phyloP scores from a whole-genome alignment of 2,329 filamentous ascomycete genomes.

The Penicillium sp. region DNA sequence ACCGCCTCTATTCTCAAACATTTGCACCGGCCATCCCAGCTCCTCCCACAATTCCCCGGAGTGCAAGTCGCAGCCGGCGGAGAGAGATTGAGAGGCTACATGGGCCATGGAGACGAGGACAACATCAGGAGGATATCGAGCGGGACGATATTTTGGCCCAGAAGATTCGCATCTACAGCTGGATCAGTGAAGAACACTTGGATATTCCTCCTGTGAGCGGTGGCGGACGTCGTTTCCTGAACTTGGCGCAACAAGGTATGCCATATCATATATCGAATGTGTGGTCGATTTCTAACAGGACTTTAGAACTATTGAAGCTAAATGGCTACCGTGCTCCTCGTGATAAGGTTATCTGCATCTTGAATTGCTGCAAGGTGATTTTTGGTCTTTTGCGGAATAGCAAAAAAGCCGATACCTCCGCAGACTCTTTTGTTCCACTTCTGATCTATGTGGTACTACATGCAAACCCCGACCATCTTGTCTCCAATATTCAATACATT shows the following conservation, averaged over 20 bases:
- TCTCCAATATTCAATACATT: slow-evolving; percentile 98
- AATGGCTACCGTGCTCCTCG: slow-evolving; percentile 94
- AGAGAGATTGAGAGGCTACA: slow-evolving; percentile 67
- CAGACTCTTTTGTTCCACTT: slow-evolving; percentile 92
- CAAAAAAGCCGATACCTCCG: slow-evolving; percentile 83
- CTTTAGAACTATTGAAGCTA: slow-evolving; percentile 86
- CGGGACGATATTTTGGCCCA: slow-evolving; percentile 93
- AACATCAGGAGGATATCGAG: slow-evolving; percentile 98
- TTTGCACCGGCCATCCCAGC: slow-evolving; percentile 92
- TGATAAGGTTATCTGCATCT: slow-evolving; percentile 96
- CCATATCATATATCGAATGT: neutral
- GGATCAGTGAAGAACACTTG: slow-evolving; percentile 89
- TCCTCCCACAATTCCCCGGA: slow-evolving; percentile 65
- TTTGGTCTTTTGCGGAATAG: slow-evolving; percentile 91
- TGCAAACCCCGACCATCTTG: slow-evolving; percentile 90
- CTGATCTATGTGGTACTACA: slow-evolving; percentile 95
- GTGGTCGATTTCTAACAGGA: slow-evolving; percentile 22
- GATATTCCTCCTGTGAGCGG: slow-evolving; percentile 85
- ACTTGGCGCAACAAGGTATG: slow-evolving; percentile 81
- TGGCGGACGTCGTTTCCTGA: slow-evolving; percentile 83
- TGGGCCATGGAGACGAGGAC: slow-evolving; percentile 82
- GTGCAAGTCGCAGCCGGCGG: slow-evolving; percentile 63
- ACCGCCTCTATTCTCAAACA: slow-evolving; percentile 89
- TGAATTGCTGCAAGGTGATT: slow-evolving; percentile 99
- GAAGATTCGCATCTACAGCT: slow-evolving; percentile 95